Base-by-base conservation (phyloP, 2,329 filamentous ascomycete genomes). In the Aspergillus clavatus region DNA sequence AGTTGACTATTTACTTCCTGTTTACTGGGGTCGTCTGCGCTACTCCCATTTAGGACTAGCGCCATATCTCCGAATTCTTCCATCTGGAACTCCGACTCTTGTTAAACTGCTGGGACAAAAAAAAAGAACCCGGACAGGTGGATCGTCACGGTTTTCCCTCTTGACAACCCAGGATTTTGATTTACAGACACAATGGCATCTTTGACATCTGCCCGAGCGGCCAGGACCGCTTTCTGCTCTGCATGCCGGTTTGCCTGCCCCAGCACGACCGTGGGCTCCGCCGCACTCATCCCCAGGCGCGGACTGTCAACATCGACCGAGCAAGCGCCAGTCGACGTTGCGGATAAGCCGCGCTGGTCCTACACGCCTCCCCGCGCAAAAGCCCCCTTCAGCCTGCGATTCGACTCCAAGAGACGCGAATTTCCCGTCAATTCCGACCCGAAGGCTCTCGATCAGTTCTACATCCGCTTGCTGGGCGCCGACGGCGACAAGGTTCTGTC, bases 361-460 rank as follows among this genome's bases (percentile, higher is more conserved):
- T 77, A 82, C 59, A 89, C 86, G 6, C 86, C 86, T 7, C 71
- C 78, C 51, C 73, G 71, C 46, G 85, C 87, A 76, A 87, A 83
- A 69, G 83, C 83, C 3, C 80, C 82, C 1, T 79, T 87, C 47
- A 63, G 67, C 48, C 50, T 70, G 36, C 68, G 63, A 35, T 52
- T 61, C 28, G 55, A 63, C 45, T 63, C 61, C 31, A 62, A 64
- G 40, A 57, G 61, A 42, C 57, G 57, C 16, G 51, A 60, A 66
- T 61, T 91, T 81, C 79, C 63, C 63, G 57, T 89, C 66, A 97
- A 97, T 69, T 77, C 80, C 16, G 82, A 90, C 61, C 87, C 87
- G 7, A 75, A 73, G 54, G 75, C 76, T 60, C 75, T 98, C 44
- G 86, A 97, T 65, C 74, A 79, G 39, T 86, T 89, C 67, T 95